Evolutionary conservation across 2,329 filamentous ascomycete species (phyloP), one percentile per base, ranked within the genome.

Genomic region (Balansia obtecta): DNA sequence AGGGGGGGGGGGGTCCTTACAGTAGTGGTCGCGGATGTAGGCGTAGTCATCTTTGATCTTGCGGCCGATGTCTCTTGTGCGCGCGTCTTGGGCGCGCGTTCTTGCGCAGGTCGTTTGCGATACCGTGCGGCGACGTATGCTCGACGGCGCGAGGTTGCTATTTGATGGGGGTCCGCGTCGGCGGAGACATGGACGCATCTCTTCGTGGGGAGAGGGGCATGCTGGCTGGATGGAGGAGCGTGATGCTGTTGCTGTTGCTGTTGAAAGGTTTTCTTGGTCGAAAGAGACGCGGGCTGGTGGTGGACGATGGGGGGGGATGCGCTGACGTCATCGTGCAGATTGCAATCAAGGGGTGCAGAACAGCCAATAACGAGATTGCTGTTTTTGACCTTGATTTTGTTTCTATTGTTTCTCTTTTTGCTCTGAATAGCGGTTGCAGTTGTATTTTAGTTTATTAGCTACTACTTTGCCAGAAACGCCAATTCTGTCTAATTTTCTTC

Each of bases 31-130:
- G 45, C 65, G 67, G 38, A 75, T 63, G 12, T 58, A 54, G 18
- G 73, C 72, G 58, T 71, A 76, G 20, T 75, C 73, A 50, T 75
- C 67, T 38, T 64, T 63, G 46, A 76, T 73, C 52, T 68, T 55
- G 7, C 5, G 52, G n/a, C 32, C 50, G 10, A 49, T 34, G 18
- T 49, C 30, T 22, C 34, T 49, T 30, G 49, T 33, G 46, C 44
- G 53, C 42, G 48, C 27, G n/a, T 52, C 53, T 34, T 40, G 16
- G 12, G 50, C 40, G 37, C 44, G 52, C 8, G 46, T 20, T 22
- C n/a, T 33, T 12, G 38, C 27, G 38, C 46, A 20, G 8, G 11
- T 16, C 27, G 20, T 45, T 37, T 37, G 44, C 44, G 44, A 45
- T 32, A 45, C 8, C 22, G n/a, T 16, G 16, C 38, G 39, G 18